These are phyloP conservation scores for Rhodotorula sp. DNA, from an alignment of 1,284 basidiomycete species.

Conservation along the genomic window DNA sequence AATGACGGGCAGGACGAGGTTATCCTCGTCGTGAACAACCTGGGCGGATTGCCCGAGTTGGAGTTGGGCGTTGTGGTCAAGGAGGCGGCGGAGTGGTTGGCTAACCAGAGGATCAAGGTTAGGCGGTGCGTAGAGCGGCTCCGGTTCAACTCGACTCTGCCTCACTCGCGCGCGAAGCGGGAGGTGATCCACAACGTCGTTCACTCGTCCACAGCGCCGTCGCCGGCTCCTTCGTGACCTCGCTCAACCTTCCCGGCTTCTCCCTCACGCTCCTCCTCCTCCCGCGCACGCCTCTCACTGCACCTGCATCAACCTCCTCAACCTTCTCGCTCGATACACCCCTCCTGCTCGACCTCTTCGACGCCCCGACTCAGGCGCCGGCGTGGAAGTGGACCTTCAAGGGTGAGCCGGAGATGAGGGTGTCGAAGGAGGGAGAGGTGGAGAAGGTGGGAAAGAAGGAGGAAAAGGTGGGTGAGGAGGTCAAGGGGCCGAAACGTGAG, in stretches of 20 bases:
- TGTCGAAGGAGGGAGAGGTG: constrained; percentile 26
- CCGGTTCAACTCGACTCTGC: no score
- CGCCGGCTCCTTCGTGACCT: constrained; percentile 61
- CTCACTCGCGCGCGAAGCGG: no score
- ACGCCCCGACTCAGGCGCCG: constrained; percentile 68
- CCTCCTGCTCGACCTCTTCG: constrained; percentile 70
- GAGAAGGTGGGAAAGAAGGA: constrained; percentile 30
- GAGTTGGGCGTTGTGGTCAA: constrained; percentile 63
- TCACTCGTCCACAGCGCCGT: constrained; percentile 44
- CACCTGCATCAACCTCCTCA: constrained; percentile 3
- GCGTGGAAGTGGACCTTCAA: constrained; percentile 62
- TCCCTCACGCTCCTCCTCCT: constrained; percentile 82
- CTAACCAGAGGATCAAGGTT: constrained; percentile 59
- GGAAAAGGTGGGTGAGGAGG: constrained; percentile 3
- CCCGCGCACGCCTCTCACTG: constrained; percentile 52
- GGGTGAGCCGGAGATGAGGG: constrained; percentile 36
- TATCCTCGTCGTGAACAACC: constrained; percentile 55
- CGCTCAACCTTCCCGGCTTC: constrained; percentile 92
- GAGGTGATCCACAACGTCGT: constrained; percentile 9
- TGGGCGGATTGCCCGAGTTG: constrained; percentile 78
- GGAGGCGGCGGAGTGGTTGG: constrained; percentile 57
- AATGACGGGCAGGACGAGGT: constrained; percentile 60
- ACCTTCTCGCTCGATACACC: constrained; percentile 42
- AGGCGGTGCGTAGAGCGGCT: constrained; percentile 50
- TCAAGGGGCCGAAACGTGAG: constrained; percentile 37